phyloP scores from a whole-genome alignment of 2,329 filamentous ascomycete genomes.

The Allantophomopsis lycopodina region DNA sequence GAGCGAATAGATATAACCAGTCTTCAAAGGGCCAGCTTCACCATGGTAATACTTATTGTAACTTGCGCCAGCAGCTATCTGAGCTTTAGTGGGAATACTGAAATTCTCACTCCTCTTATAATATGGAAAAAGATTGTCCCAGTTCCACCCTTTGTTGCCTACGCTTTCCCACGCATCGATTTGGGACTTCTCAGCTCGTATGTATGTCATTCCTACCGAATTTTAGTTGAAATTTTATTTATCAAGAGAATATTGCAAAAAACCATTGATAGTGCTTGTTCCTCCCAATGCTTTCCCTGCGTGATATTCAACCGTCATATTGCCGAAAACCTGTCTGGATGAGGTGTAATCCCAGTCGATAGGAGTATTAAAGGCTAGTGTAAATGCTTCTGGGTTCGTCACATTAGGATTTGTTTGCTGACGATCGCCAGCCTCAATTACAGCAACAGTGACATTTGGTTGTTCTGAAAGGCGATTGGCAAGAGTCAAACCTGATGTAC shows the following conservation, averaged over 20 bases:
- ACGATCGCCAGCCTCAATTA: not conserved
- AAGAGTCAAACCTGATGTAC: constrained; percentile 24
- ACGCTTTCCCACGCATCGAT: constrained; percentile 22
- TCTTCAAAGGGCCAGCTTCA: constrained; percentile 18
- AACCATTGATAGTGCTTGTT: constrained; percentile 24
- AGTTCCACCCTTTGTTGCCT: constrained; percentile 20
- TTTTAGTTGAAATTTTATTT: constrained; percentile 1
- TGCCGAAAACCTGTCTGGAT: constrained; percentile 22
- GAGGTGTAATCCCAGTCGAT: constrained; percentile 27
- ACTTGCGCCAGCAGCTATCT: constrained; percentile 20
- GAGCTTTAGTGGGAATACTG: constrained; percentile 16
- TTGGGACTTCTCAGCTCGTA: constrained; percentile 20
- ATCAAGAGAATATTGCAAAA: too few species aligned
- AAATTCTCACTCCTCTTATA: constrained; percentile 11
- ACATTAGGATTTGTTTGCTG: too few species aligned
- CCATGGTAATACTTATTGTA: constrained; percentile 22
- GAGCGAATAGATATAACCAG: constrained; percentile 22
- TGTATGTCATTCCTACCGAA: constrained; percentile 20
- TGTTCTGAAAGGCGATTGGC: constrained; percentile 23
- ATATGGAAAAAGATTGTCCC: constrained; percentile 15
- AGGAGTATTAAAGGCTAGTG: constrained; percentile 15
- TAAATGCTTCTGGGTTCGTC: constrained; percentile 1
- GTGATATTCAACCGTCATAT: constrained; percentile 12
- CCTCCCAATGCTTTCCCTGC: constrained; percentile 27
- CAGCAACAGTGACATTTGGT: not conserved